Conservation (phyloP, 2,329 filamentous ascomycete species). For the Colletotrichum karsti region DNA sequence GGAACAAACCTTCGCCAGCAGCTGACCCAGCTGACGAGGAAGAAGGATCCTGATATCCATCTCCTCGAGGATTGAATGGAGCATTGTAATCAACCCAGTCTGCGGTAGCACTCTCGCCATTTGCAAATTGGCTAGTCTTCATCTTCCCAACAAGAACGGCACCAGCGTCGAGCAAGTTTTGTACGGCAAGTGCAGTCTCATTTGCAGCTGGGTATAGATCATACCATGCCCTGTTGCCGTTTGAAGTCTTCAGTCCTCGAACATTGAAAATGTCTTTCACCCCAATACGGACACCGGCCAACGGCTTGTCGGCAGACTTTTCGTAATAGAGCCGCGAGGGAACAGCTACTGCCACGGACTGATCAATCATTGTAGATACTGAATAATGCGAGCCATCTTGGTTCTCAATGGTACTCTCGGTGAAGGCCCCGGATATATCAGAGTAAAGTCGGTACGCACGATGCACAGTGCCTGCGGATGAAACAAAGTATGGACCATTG, state of each 20-base stretch:
- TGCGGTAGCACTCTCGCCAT: slow-evolving; percentile 52
- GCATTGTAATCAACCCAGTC: slow-evolving; percentile 54
- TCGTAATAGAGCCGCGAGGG: slow-evolving; percentile 66
- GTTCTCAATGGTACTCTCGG: neutral
- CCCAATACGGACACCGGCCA: slow-evolving; percentile 59
- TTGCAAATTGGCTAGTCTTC: slow-evolving; percentile 57
- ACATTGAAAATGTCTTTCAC: slow-evolving; percentile 70
- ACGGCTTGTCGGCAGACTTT: slow-evolving; percentile 54
- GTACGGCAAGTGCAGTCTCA: slow-evolving; percentile 59
- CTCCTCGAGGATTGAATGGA: slow-evolving; percentile 55
- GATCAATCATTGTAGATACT: no score
- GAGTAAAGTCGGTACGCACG: slow-evolving; percentile 30
- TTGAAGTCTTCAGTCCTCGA: slow-evolving; percentile 59
- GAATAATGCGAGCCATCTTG: neutral
- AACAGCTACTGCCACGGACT: slow-evolving; percentile 46
- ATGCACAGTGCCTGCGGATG: neutral
- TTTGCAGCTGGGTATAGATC: slow-evolving; percentile 59
- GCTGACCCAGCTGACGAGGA: slow-evolving; percentile 53
- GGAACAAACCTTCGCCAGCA: no score
- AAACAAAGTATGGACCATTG: neutral
- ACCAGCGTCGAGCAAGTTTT: slow-evolving; percentile 67
- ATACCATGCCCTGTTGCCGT: slow-evolving; percentile 68
- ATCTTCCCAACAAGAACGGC: slow-evolving; percentile 59
- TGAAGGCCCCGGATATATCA: slow-evolving; percentile 33
- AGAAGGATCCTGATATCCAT: slow-evolving; percentile 55